Base-by-base conservation (phyloP, 805 yeast genomes). In the Ogataea allantospora region DNA sequence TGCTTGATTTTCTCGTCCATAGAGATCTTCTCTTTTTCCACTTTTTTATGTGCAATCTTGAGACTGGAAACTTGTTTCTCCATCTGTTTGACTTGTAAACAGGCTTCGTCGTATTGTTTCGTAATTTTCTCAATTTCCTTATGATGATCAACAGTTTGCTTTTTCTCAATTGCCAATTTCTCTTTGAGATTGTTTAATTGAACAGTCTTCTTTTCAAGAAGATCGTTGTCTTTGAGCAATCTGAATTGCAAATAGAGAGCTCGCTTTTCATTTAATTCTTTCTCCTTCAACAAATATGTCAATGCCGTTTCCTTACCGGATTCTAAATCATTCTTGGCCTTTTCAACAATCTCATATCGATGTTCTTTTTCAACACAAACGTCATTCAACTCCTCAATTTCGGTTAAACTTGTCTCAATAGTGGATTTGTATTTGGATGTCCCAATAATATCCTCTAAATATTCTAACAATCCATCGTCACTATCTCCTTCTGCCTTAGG, bases 391-490 rank as follows among this genome's bases (percentile, higher is more conserved):
- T 71, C 76, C 19, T 87, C 96, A 10, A 86, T 75, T 46, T 77
- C 69, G 2, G 63, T 56, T 32, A 75, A 64, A 17, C 78, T 70
- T 18, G 74, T 73, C 53, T 86, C 96, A 42, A 93, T 89, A 27
- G 78, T 63, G 17, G 71, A 68, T 58, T 93, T 89, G 58, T 89
- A 95, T 32, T 74, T 71, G 1, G 96, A 71, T 0, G 99, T 95
- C 4, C 99, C 99, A 38, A 95, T 93, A 33, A 93, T 91, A 66
- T 95, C 99, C 57, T 93, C 99, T 43, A 93, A 65, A 57, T 93
- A 93, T 55, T 95, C 99, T 26, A 93, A 64, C 18, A 93, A 67
- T 0, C 99, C 99, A 57, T 93, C 98, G 52, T 91, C 98, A 47
- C 78, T 78, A 36, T 87, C 95, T 34, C 71, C 77, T 54, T 93